Percentiles rank a stretch among this genome's conserved stretches.
These are phyloP conservation scores for Fusarium foetens DNA, from an alignment of 2,329 filamentous ascomycete species.

Conservation along the genomic window DNA sequence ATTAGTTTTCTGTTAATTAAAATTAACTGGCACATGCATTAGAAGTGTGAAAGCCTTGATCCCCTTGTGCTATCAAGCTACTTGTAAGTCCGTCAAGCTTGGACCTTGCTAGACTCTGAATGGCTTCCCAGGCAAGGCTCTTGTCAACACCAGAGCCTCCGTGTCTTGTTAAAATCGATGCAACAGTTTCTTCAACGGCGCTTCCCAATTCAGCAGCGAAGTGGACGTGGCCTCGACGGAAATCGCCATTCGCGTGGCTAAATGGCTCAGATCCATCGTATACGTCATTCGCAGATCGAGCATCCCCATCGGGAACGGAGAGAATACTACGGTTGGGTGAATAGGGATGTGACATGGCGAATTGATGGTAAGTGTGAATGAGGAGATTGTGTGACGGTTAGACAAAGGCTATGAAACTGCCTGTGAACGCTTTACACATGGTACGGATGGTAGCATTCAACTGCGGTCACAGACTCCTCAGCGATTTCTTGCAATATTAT, in stretches of 20 bases:
- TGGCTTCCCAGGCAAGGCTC: background rate
- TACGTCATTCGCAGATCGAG: background rate
- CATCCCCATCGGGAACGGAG: background rate
- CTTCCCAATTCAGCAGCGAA: background rate
- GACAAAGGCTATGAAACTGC: background rate
- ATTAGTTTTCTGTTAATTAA: accelerated
- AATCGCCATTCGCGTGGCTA: background rate
- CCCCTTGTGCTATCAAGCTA: too few species aligned
- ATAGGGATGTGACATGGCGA: background rate
- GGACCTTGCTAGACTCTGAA: background rate
- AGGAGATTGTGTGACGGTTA: background rate
- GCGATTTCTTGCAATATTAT: background rate
- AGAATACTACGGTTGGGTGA: too few species aligned
- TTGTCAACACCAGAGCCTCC: background rate
- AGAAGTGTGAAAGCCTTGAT: background rate
- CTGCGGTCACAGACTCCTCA: background rate
- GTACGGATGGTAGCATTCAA: background rate
- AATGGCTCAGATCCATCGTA: background rate
- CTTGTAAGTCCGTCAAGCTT: background rate
- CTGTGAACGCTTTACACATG: background rate
- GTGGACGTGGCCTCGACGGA: accelerated
- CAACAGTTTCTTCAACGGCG: background rate
- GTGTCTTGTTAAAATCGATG: background rate
- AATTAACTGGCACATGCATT: background rate
- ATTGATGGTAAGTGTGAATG: background rate